Conservation (phyloP, 495 filamentous ascomycete genomes). For the Terfezia boudieri region DNA sequence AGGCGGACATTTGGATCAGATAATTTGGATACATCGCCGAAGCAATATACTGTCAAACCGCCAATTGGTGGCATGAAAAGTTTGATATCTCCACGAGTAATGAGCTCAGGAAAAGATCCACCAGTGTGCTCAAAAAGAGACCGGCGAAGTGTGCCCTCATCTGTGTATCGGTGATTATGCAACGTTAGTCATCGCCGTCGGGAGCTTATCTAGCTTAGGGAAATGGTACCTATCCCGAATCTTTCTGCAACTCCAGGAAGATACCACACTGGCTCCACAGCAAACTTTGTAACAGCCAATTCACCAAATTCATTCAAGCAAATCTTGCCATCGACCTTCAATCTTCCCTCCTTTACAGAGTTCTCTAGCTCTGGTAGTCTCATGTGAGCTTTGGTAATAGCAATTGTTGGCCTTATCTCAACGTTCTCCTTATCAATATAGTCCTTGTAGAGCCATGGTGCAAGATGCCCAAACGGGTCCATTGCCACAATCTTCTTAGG, state of each 20-base stretch:
- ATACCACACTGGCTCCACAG: conserved; percentile 92
- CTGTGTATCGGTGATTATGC: conserved; percentile 20
- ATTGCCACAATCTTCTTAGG: conserved; percentile 92
- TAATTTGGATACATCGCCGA: conserved; percentile 84
- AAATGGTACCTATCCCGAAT: conserved; percentile 55
- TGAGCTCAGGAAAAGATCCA: conserved; percentile 27
- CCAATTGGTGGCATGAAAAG: conserved; percentile 91
- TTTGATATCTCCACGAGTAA: conserved; percentile 77
- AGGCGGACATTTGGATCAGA: conserved; percentile 65
- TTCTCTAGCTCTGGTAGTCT: conserved; percentile 82
- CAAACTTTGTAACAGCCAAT: conserved; percentile 87
- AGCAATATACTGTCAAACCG: conserved; percentile 89
- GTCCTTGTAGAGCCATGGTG: conserved; percentile 57
- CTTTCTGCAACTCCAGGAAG: conserved; percentile 83
- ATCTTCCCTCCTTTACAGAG: conserved; percentile 51
- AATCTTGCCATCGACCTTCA: conserved; percentile 64
- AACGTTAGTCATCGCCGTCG: too few relatives aligned
- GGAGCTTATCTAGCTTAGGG: not conserved
- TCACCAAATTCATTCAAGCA: conserved; percentile 67
- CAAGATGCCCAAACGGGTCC: conserved; percentile 82
- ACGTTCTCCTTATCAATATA: conserved; percentile 45
- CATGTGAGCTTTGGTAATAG: conserved; percentile 91
- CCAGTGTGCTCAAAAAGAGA: conserved; percentile 88
- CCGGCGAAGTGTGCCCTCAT: conserved; percentile 68
- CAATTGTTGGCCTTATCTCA: conserved; percentile 86